Evolutionary conservation across 2,329 filamentous ascomycete species (phyloP), one percentile per base, ranked within the genome.

Genomic region (Talaromyces pinophilus): DNA sequence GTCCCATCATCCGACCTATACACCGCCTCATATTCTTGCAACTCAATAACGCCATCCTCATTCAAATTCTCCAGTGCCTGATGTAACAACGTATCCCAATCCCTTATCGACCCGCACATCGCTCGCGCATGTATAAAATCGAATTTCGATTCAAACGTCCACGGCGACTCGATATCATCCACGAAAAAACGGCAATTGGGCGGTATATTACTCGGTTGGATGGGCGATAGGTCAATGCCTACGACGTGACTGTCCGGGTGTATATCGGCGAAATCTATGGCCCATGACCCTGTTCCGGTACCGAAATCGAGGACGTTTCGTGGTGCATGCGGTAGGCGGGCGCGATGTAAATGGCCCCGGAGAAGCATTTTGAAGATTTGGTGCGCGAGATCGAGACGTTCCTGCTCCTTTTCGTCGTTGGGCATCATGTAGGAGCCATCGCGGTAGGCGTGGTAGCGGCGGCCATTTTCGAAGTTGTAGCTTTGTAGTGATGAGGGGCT

Each of bases 41-140:
- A 46, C 66, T 76, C 74, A 52, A 76, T 63, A 69, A 70, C 72
- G 13, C 74, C 74, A n/a, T 73, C 74, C 0, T 74, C 72, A 25
- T 66, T 69, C 52, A 76, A 55, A 62, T 74, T 70, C 25, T 73
- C 70, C 61, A 70, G 71, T n/a, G 70, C 68, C 59, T 72, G 70
- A 52, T 70, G 66, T 15, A 74, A 65, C 19, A 76, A 66, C 30
- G 69, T 65, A 11, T 68, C 69, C 74, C 74, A 75, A 65, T 76
- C 70, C 13, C 59, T 69, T 46, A 76, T 75, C 28, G 70, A 69
- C 10, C 73, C 73, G 30, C 67, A 68, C 68, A 75, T 69, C 30
- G 68, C 70, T 28, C 73, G 72, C 44, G 69, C 69, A 62, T 73
- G 74, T 44, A 76, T 71, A 62, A 69, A 73, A 62, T 76, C 74